Evolutionary conservation across 805 yeast genomes (phyloP).

Genomic region (Clavispora asparagi): DNA sequence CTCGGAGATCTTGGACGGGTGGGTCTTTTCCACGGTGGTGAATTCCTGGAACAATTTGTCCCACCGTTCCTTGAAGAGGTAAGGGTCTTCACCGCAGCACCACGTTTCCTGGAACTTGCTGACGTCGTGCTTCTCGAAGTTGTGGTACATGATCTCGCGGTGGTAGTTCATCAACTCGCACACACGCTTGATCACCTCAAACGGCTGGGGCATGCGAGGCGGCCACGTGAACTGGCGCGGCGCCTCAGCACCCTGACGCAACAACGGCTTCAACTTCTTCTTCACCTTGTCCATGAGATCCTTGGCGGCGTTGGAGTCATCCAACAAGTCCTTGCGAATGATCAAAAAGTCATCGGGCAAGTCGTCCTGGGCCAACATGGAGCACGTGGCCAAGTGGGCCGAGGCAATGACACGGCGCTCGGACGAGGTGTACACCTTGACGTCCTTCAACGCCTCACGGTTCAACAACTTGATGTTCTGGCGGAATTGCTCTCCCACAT

Average conservation of each 20-base stretch:
- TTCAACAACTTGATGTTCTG: slow-evolving; percentile 86
- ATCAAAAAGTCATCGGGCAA: slow-evolving; percentile 74
- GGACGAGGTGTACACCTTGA: slow-evolving; percentile 82
- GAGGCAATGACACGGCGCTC: slow-evolving; percentile 93
- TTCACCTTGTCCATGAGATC: slow-evolving; percentile 97
- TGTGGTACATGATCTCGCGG: slow-evolving; percentile 73
- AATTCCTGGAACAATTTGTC: slow-evolving; percentile 92
- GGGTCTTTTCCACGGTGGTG: slow-evolving; percentile 88
- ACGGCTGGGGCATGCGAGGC: slow-evolving; percentile 96
- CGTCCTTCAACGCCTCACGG: slow-evolving; percentile 77
- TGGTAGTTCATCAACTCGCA: slow-evolving; percentile 95
- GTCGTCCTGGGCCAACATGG: slow-evolving; percentile 60
- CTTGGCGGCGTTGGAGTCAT: slow-evolving; percentile 97
- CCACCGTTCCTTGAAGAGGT: slow-evolving; percentile 91
- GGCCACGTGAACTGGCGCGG: slow-evolving; percentile 99
- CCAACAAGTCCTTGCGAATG: slow-evolving; percentile 84
- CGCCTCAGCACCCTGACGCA: slow-evolving; percentile 94
- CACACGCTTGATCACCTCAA: slow-evolving; percentile 86
- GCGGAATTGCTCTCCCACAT: slow-evolving; percentile 92
- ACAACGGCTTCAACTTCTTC: slow-evolving; percentile 88
- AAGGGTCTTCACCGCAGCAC: slow-evolving; percentile 97
- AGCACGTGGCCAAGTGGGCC: slow-evolving; percentile 80
- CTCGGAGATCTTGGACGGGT: slow-evolving; percentile 95
- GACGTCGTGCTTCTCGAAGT: slow-evolving; percentile 64
- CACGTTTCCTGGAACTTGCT: slow-evolving; percentile 68